Base-by-base conservation (phyloP, 768 basidiomycete species). In the Suillus lakei region DNA sequence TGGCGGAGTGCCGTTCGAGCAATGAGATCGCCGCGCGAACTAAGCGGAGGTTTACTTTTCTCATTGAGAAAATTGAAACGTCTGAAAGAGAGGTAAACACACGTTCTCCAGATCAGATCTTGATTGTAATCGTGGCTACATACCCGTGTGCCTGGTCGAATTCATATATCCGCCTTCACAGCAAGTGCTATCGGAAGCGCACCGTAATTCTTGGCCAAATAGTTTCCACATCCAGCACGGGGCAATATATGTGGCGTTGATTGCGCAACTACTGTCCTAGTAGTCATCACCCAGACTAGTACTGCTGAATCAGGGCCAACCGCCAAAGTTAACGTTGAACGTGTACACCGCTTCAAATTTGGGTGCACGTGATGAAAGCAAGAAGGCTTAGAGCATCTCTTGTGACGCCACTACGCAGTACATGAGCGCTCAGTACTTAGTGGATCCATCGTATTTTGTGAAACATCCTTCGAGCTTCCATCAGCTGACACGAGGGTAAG, bases 51-150 rank as follows among this genome's bases (percentile, higher is more conserved):
- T 72, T 67, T 68, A 21, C 66, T 61, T 71, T 74, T 77, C 77
- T 76, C 71, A 76, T 77, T 77, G 74, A 74, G 77, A 76, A 77
- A 78, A 77, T 78, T 69, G 73, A 72, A 75, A 67, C 65, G 67
- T 73, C 69, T 72, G 75, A 56, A 66, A 66, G 69, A 72, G 71
- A 73, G 67, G 70, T 68, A 69, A 68, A 75, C 73, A 77, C 70
- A 75, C 69, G 34, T 61, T 58, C 43, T 59, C 58, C 39, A 78
- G 76, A 76, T 77, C 71, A 65, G 76, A 77, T 77, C 76, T 74
- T 65, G 72, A 71, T 75, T 78, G 72, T 66, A 70, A 64, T 71
- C 69, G 71, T 75, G 77, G 68, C 60, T 60, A 64, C 69, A 70
- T 64, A 64, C 65, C 67, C 60, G 73, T 43, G 76, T 77, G 75